Percentiles rank a stretch among this genome's conserved stretches.
Evolutionary conservation across 1,284 basidiomycete species (phyloP).

Genomic region (Austroboletus sp.): DNA sequence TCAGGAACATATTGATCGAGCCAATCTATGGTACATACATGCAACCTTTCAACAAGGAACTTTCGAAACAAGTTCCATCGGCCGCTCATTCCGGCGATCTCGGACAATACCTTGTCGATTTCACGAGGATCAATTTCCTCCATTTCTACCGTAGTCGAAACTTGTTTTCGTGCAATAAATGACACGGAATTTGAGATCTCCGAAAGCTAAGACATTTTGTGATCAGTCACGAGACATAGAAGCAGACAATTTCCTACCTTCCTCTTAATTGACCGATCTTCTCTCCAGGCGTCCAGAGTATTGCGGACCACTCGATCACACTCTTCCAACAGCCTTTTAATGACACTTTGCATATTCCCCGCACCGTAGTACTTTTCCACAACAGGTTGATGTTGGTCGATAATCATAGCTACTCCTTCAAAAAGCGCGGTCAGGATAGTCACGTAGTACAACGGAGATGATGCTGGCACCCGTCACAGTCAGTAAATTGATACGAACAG

Average conservation of each 20-base stretch:
- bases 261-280: constrained; percentile 70
- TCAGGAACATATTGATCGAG: neutral
- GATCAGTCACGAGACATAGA: constrained; percentile 1
- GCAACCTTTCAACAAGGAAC: constrained; percentile 73
- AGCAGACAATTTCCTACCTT: constrained; percentile 44
- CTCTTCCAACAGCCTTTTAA: constrained; percentile 73
- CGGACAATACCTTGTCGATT: constrained; percentile 81
- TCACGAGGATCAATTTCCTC: constrained; percentile 77
- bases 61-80: constrained; percentile 88
- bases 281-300: constrained; percentile 82
- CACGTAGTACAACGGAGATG: constrained; percentile 85
- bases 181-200: constrained; percentile 41
- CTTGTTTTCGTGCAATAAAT: constrained; percentile 36
- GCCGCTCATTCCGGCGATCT: constrained; percentile 82
- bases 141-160: constrained; percentile 45
- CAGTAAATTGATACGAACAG: constrained; percentile 5
- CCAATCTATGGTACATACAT: constrained; percentile 34
- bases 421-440: constrained; percentile 83
- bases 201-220: constrained; percentile 36
- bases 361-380: constrained; percentile 95
- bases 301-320: constrained; percentile 78
- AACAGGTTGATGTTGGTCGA: constrained; percentile 94
- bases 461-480: constrained; percentile 46
- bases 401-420: constrained; percentile 91
- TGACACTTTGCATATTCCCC: constrained; percentile 79